Conservation (phyloP, 2,329 filamentous ascomycete genomes). For the Alternaria tenuissima region DNA sequence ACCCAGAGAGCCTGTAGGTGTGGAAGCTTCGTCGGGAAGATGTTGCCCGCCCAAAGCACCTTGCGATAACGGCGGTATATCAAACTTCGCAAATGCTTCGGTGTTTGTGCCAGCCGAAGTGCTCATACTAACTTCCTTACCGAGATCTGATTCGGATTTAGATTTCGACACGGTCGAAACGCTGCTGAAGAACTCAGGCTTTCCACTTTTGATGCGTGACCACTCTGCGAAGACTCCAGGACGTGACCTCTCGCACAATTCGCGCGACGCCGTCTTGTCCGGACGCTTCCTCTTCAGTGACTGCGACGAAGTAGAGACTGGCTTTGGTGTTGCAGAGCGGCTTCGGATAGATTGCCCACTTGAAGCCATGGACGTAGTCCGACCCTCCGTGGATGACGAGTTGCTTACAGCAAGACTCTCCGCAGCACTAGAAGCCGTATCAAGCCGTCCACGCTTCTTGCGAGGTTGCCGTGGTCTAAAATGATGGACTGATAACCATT, state of each 20-base stretch:
- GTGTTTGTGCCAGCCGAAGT: not conserved
- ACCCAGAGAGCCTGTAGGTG: not conserved
- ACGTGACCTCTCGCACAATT: conserved; percentile 4
- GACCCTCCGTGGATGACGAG: not conserved
- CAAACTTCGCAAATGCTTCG: conserved; percentile 14
- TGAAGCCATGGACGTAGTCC: not conserved
- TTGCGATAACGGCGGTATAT: conserved; percentile 18
- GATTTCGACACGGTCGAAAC: conserved; percentile 21
- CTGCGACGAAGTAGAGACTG: not conserved
- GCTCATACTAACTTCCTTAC: not conserved
- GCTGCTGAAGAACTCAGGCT: conserved; percentile 42
- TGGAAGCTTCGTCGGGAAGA: not conserved
- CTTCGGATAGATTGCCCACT: not conserved
- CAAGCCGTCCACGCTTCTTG: conserved; percentile 11
- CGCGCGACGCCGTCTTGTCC: not conserved
- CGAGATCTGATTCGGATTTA: not conserved
- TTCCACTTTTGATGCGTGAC: conserved; percentile 57
- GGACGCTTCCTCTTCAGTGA: conserved; percentile 35
- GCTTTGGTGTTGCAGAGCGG: not conserved
- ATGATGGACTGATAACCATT: conserved; percentile 78
- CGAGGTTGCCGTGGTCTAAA: conserved; percentile 64
- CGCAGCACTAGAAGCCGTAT: conserved; percentile 5
- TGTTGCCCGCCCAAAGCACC: conserved; percentile 18
- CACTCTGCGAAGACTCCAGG: conserved; percentile 46
- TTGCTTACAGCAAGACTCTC: not conserved